Evolutionary conservation across 306 rosid species (phyloP).

Genomic region (Rosa persica): DNA sequence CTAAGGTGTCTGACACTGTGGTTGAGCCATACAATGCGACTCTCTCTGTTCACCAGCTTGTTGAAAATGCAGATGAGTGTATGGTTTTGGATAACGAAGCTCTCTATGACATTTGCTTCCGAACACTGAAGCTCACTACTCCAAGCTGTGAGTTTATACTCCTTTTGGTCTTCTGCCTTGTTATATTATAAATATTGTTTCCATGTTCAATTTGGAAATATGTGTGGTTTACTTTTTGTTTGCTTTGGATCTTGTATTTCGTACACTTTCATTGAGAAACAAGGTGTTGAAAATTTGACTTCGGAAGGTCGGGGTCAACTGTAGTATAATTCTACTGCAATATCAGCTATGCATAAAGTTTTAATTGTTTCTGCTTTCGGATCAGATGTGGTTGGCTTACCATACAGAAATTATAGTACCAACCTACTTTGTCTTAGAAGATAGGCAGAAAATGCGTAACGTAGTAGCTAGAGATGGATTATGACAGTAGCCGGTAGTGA

Average conservation of each 20-base stretch:
- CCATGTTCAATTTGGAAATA: background rate
- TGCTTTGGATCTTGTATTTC: background rate
- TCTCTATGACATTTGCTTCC: constrained; percentile 60
- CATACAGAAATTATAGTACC: background rate
- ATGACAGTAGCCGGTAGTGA: background rate
- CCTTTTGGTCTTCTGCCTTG: background rate
- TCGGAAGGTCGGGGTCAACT: background rate
- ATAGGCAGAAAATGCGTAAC: background rate
- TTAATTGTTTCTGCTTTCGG: background rate
- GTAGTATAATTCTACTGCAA: background rate
- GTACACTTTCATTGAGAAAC: background rate
- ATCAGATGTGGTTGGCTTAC: background rate
- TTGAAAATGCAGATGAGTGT: constrained; percentile 64
- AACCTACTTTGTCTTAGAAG: background rate
- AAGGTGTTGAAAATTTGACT: background rate
- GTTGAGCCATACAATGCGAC: constrained; percentile 67
- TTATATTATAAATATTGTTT: background rate
- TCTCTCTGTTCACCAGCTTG: constrained; percentile 64
- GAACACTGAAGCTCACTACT: constrained; percentile 59
- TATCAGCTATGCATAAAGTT: background rate
- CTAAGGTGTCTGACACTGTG: constrained; percentile 62
- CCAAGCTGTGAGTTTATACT: constrained; percentile 53
- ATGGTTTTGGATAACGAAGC: constrained; percentile 69
- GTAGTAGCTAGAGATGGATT: background rate
- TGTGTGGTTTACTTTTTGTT: background rate